These are phyloP conservation scores for Alternaria ventricosa DNA, from an alignment of 2,329 filamentous ascomycete species.

Conservation along the genomic window DNA sequence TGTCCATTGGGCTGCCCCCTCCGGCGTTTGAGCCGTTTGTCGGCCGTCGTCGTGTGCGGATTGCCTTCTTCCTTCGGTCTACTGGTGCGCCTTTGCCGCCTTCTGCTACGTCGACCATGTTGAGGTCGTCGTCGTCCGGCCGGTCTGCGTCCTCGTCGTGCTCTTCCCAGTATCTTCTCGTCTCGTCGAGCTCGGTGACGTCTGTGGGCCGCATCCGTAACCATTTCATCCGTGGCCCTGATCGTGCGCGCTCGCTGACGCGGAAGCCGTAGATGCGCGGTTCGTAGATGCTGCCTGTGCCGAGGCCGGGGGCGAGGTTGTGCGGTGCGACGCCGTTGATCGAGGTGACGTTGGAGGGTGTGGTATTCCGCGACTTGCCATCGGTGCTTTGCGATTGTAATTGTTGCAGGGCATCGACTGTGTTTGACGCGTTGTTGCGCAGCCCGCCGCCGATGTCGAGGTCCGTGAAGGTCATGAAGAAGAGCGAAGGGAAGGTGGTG, in stretches of 20 bases:
- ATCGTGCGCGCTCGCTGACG: constrained; percentile 87
- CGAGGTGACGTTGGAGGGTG: constrained; percentile 42
- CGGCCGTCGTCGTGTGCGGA: constrained; percentile 44
- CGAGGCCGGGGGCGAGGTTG: constrained; percentile 89
- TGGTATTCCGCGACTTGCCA: constrained; percentile 42
- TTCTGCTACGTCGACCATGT: constrained; percentile 48
- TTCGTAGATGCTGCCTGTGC: constrained; percentile 84
- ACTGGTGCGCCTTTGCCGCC: constrained; percentile 34
- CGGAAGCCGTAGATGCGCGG: constrained; percentile 96
- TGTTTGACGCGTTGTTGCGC: constrained; percentile 58
- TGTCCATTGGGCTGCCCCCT: constrained; percentile 50
- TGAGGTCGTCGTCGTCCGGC: constrained; percentile 47
- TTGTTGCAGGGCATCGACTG: constrained; percentile 43
- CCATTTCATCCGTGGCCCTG: constrained; percentile 97
- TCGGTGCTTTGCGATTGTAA: constrained; percentile 45
- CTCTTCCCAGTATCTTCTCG: constrained; percentile 52
- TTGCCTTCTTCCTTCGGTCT: constrained; percentile 48
- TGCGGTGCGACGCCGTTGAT: constrained; percentile 87
- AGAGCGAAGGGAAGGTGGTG: constrained; percentile 93
- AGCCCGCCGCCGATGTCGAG: constrained; percentile 81
- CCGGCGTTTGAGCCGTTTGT: constrained; percentile 37
- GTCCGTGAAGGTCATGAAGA: constrained; percentile 98
- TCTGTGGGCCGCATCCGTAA: constrained; percentile 82
- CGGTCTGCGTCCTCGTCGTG: constrained; percentile 47
- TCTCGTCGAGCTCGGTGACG: constrained; percentile 83